Base-by-base conservation (phyloP, 345 rosid genomes). In the Mallotus nudiflorus region DNA sequence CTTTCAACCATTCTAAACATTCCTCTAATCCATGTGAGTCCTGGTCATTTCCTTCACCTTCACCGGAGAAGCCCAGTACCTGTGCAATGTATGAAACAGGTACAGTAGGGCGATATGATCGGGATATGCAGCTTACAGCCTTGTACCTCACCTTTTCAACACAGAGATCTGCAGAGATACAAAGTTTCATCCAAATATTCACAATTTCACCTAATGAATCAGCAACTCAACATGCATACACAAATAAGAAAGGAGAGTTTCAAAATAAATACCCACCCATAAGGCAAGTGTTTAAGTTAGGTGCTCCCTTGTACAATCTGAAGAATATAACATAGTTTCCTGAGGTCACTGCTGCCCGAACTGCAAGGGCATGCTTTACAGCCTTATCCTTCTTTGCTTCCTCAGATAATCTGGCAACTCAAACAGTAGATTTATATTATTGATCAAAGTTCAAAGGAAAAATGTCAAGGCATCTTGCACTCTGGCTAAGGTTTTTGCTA, bases 311-410 rank as follows among this genome's bases (percentile, higher is more conserved):
- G 84, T 90, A 88, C 33, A 95, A 86, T 78, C 88, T 88, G 81
- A 95, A 95, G 83, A 95, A 95, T 83, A 67, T 66, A 63, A 90
- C 88, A 60, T 92, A 95, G 74, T 95, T 95, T 84, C 93, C 98
- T 22, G 91, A 92, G 25, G 97, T 82, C 48, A 95, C 99, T 27
- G 99, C 97, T 71, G 90, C 85, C 73, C 97, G 94, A 80, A 95
- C 96, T 57, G 92, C 88, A 70, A 95, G 96, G 50, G 99, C 99
- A 86, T 96, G 98, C 80, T 83, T 89, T 66, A 96, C 94, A 66
- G 91, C 96, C 82, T 76, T 71, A 64, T 91, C 89, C 74, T 86
- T 73, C 82, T 88, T 92, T 40, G 89, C 87, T 76, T 84, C 89
- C 52, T 75, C 71, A 3, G 96, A 86, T 80, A 96, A 89, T 78